Evolutionary conservation across 73 alveolate species (phyloP).

Genomic region (Diophrys appendiculata): DNA sequence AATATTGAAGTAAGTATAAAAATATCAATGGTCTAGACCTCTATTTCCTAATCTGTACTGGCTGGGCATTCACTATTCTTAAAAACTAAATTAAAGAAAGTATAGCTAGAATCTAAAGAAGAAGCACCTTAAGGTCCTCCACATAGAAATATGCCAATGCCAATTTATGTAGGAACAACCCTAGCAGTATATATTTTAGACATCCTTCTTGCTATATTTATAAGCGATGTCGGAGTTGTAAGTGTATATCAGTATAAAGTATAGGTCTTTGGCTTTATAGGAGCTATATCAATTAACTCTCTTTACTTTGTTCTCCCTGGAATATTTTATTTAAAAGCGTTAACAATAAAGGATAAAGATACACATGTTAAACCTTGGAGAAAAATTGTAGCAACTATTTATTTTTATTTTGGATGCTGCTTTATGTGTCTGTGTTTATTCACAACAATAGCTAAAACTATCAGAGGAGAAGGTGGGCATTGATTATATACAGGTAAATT

Average conservation of each 20-base stretch:
- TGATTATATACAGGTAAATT: too few species aligned
- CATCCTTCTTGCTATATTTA: neutral
- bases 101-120: too few species aligned
- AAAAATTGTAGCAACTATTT: neutral
- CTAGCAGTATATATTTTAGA: neutral
- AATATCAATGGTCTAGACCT: neutral
- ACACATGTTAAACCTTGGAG: neutral
- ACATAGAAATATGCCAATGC: too few species aligned
- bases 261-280: constrained; percentile 3
- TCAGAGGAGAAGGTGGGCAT: constrained; percentile 1
- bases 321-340: neutral
- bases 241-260: neutral
- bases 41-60: neutral
- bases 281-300: constrained; percentile 2
- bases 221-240: neutral
- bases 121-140: too few species aligned
- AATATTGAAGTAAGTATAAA: constrained; percentile 10
- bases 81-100: neutral
- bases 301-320: constrained; percentile 12
- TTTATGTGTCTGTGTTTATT: neutral
- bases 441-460: neutral
- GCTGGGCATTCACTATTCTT: neutral
- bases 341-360: neutral
- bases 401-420: neutral
- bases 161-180: too few species aligned